Evolutionary conservation across 306 rosid genomes (phyloP).

Genomic region (Carpinus viminea): DNA sequence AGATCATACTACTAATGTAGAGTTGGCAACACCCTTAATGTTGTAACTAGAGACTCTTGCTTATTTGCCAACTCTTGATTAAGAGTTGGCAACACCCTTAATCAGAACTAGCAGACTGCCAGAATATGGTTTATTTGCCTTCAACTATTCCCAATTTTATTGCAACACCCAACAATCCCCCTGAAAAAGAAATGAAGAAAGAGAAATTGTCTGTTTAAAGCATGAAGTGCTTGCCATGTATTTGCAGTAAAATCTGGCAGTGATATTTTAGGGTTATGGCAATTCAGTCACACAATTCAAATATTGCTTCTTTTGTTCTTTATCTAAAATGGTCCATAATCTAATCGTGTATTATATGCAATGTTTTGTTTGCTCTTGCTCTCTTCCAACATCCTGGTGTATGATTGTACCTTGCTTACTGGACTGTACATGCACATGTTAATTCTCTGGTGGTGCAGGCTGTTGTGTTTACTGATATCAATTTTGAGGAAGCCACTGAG

Average conservation of each 20-base stretch:
- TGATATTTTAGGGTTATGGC: background rate
- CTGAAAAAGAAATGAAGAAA: background rate
- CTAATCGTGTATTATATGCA: background rate
- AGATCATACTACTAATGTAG: background rate
- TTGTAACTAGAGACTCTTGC: no score
- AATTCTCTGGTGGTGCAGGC: constrained; percentile 52
- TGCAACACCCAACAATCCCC: background rate
- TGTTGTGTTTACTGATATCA: constrained; percentile 75
- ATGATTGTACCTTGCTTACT: constrained; percentile 17
- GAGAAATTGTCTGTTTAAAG: background rate
- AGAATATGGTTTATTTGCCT: background rate
- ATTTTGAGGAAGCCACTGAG: constrained; percentile 67
- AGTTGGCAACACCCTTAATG: background rate
- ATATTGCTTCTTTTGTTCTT: background rate
- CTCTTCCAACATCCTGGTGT: background rate
- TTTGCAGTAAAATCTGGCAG: background rate
- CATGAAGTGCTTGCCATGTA: background rate
- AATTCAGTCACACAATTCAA: background rate
- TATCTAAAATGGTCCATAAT: background rate
- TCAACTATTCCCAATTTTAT: background rate
- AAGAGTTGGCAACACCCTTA: background rate
- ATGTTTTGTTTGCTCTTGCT: background rate
- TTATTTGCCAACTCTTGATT: no score
- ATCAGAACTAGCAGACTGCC: background rate
- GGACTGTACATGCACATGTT: constrained; percentile 5